Percentiles rank a stretch among this genome's conserved stretches.
Conservation (phyloP, 2,329 filamentous ascomycete species). For the Penicillium glabrum region DNA sequence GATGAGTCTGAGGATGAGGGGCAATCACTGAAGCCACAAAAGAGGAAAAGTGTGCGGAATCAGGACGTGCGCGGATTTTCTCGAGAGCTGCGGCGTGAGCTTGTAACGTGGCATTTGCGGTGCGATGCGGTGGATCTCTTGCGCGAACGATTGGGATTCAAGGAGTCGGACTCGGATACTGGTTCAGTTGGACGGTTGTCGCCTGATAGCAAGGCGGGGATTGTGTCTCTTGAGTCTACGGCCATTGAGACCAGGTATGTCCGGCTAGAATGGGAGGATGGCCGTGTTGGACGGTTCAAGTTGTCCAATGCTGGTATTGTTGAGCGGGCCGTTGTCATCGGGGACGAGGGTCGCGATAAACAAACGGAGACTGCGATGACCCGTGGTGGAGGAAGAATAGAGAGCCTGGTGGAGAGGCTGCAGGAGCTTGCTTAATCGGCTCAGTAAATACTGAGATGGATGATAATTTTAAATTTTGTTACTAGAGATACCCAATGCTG, state of each 20-base stretch:
- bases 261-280: constrained; percentile 46
- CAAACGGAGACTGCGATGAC: constrained; percentile 34
- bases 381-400: constrained; percentile 35
- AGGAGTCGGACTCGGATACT: constrained; percentile 16
- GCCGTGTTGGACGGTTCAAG: constrained; percentile 44
- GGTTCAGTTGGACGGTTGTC: constrained; percentile 13
- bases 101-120: constrained; percentile 44
- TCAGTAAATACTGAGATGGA: neutral
- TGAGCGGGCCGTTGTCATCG: constrained; percentile 45
- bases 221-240: constrained; percentile 36
- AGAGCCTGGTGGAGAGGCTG: constrained; percentile 35
- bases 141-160: constrained; percentile 32
- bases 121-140: constrained; percentile 37
- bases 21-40: constrained; percentile 15
- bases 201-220: constrained; percentile 28
- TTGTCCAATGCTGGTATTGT: constrained; percentile 42
- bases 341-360: constrained; percentile 40
- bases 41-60: constrained; percentile 11
- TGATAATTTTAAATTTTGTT: neutral
- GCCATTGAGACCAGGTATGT: constrained; percentile 44
- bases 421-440: constrained; percentile 6
- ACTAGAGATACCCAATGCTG: constrained; percentile 9
- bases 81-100: constrained; percentile 40
- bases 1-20: constrained; percentile 8
- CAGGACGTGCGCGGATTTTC: constrained; percentile 41